These are phyloP conservation scores for Scedosporium minutisporum DNA, from an alignment of 2,329 filamentous ascomycete genomes.

Conservation along the genomic window DNA sequence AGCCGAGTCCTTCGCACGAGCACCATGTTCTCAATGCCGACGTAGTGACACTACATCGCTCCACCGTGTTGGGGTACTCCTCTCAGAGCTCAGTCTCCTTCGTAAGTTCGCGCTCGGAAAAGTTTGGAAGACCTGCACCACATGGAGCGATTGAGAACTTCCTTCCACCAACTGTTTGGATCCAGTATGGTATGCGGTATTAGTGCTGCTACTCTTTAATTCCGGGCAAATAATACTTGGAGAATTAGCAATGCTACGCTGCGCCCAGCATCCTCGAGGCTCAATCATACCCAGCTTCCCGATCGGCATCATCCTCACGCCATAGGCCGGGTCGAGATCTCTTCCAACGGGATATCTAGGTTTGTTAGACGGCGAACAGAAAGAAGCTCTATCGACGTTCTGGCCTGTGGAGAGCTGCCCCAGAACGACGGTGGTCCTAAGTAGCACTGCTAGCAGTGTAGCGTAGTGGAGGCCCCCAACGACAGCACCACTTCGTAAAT, in stretches of 20 bases:
- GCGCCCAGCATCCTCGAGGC: neutral
- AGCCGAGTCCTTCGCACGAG: neutral
- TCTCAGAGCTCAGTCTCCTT: too few relatives aligned
- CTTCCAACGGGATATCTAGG: neutral
- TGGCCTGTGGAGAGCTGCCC: too few relatives aligned
- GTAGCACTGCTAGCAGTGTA: too few relatives aligned
- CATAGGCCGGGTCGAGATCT: neutral
- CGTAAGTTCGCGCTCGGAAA: too few relatives aligned
- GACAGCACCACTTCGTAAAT: neutral
- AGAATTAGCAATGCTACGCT: neutral
- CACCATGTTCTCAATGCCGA: too few relatives aligned
- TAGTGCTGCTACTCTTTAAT: neutral
- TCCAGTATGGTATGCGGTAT: too few relatives aligned
- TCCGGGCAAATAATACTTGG: neutral
- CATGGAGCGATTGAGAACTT: too few relatives aligned
- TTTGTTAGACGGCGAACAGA: neutral
- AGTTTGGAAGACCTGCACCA: too few relatives aligned
- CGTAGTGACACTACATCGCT: too few relatives aligned
- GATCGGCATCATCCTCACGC: neutral
- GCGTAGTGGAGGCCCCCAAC: neutral
- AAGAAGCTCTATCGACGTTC: neutral
- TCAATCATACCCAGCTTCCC: neutral
- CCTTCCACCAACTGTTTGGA: too few relatives aligned
- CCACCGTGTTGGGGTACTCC: too few relatives aligned
- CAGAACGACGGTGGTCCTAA: too few relatives aligned